These are phyloP conservation scores for Penicillium bovifimosum DNA, from an alignment of 495 filamentous ascomycete species.

Conservation along the genomic window DNA sequence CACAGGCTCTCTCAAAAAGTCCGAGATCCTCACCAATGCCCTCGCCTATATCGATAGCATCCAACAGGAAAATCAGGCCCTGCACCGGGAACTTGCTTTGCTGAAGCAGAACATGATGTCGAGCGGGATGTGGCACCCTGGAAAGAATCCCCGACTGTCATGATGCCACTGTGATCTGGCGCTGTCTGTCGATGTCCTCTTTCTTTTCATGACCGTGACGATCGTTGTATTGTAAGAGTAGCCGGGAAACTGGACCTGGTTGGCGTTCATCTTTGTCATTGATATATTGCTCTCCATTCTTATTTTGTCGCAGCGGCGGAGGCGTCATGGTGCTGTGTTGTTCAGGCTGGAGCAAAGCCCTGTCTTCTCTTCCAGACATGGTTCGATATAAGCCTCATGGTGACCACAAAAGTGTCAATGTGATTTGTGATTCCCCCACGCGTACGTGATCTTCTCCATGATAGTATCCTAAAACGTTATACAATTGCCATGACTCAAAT, in stretches of 20 bases:
- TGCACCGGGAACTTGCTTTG: slow-evolving; percentile 36
- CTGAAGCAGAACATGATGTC: slow-evolving; percentile 34
- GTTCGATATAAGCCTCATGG: slow-evolving; percentile 18
- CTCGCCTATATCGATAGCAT: slow-evolving; percentile 64
- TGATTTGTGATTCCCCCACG: slow-evolving; percentile 14
- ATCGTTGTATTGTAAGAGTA: slow-evolving; percentile 15
- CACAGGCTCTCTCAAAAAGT: slow-evolving; percentile 41
- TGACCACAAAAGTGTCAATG: slow-evolving; percentile 27
- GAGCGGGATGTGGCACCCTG: slow-evolving; percentile 28
- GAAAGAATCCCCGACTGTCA: slow-evolving; percentile 14
- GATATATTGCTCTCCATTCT: not conserved
- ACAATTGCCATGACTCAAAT: slow-evolving; percentile 26
- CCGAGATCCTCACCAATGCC: slow-evolving; percentile 58
- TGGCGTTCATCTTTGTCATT: not conserved
- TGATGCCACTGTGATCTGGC: slow-evolving; percentile 4
- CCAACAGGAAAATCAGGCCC: slow-evolving; percentile 37
- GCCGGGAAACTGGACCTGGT: slow-evolving; percentile 1
- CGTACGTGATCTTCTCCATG: not conserved
- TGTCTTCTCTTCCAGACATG: slow-evolving; percentile 16
- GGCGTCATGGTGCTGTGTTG: slow-evolving; percentile 1
- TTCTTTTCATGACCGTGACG: slow-evolving; percentile 18
- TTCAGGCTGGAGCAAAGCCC: slow-evolving; percentile 1
- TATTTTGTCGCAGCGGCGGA: not conserved
- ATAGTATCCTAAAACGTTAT: slow-evolving; percentile 24
- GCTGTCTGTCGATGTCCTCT: not conserved